Percentiles rank a stretch among this genome's conserved stretches.
phyloP scores from a whole-genome alignment of 371 early-diverging fungal genomes.

The Fennellomyces sp. region DNA sequence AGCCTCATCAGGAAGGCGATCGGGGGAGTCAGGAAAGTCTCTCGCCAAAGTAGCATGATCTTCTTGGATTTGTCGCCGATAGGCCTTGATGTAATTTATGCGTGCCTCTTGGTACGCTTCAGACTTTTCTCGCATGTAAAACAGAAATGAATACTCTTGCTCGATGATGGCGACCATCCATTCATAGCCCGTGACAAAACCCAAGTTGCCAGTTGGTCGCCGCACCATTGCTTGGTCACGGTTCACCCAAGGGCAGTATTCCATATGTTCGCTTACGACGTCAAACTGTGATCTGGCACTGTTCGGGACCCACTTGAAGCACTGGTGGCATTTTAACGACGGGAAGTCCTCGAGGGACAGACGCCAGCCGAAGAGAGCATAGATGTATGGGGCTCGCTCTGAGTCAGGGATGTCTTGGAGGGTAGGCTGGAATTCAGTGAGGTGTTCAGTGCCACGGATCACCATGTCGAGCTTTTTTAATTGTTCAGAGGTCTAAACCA shows the following conservation, averaged over 20 bases:
- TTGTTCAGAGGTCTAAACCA: conserved; percentile 7
- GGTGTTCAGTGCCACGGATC: conserved; percentile 9
- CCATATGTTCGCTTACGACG: conserved; percentile 11
- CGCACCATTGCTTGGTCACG: conserved; percentile 3
- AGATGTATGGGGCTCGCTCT: conserved; percentile 5
- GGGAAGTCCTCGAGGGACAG: not conserved
- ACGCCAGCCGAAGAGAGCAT: conserved; percentile 21
- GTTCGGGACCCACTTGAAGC: conserved; percentile 17
- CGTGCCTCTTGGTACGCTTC: conserved; percentile 1
- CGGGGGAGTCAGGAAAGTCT: conserved; percentile 1
- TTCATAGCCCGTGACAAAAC: conserved; percentile 14
- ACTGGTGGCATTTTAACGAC: conserved; percentile 9
- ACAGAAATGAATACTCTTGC: not conserved
- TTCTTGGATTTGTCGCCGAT: not conserved
- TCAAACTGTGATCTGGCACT: conserved; percentile 1
- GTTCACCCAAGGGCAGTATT: conserved; percentile 20
- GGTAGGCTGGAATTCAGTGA: not conserved
- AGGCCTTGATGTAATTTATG: not conserved
- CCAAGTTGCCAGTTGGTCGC: not conserved
- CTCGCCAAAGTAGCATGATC: not conserved
- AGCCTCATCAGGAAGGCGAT: not conserved
- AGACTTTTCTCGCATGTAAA: not conserved
- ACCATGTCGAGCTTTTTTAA: conserved; percentile 5
- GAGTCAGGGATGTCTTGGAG: not conserved
- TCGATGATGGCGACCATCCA: conserved; percentile 12